Base-by-base conservation (phyloP, 108 stramenopile species). In the Nannochloropsis salina region DNA sequence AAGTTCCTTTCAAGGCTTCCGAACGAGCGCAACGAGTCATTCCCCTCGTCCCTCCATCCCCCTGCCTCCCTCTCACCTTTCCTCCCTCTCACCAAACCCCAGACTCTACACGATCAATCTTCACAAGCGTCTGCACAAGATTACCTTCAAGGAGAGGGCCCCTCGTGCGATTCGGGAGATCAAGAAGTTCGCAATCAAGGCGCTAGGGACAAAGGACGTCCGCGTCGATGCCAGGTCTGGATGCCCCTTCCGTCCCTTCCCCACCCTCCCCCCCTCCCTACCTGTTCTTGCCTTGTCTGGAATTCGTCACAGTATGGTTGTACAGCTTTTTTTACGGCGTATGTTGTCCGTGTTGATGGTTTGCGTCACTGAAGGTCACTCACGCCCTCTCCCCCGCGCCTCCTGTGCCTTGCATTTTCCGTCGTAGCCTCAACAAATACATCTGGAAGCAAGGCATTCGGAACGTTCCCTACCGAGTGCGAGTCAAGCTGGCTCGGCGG, bases 151-250 rank as follows among this genome's bases (percentile, higher is more conserved):
- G 96, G 93, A 95, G 84, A 94, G 94, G 84, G 98, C 99, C 83
- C 98, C 99, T 31, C 94, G 96, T 83, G 99, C 98, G 41, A 90
- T 99, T 90, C 97, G 97, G 91, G 96, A 95, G 89, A 95, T 99
- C 91, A 93, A 93, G 85, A 92, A 93, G 86, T 99, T 99, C 90
- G 99, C 98, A 43, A 86, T 90, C 86, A 93, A 96, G 90, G 94
- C 93, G 86, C 99, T 99, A 98, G 93, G 93, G 86, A 99, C 99
- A 51, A 92, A 92, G 91, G 89, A 90, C 84, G 89, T 89, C 44
- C 88, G 89, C 6, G 86, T 90, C 42, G 88, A 89, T 83, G 84
- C 89, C 9, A 85, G 47, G 85, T 74, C 3, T n/a, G 61, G 15
- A 3, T 15, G 1, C 61, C 20, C 61, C 61, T n/a, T 6, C 61